phyloP scores from a whole-genome alignment of 1,284 basidiomycete genomes.

The Sporisorium scitamineum region DNA sequence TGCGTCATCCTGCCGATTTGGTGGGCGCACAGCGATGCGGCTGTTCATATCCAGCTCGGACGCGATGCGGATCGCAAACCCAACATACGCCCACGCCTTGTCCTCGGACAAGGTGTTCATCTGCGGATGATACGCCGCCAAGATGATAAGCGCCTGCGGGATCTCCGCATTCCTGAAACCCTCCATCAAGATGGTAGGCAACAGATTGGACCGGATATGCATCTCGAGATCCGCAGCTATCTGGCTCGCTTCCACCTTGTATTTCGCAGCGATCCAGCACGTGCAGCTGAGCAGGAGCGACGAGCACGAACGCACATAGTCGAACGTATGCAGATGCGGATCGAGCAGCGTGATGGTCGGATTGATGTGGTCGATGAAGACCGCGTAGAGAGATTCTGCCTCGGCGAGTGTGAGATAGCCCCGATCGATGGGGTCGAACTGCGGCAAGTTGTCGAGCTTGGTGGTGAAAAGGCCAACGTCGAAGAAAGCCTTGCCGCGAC shows the following conservation, averaged over 20 bases:
- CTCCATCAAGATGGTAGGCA: constrained; percentile 49
- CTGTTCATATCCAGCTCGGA: constrained; percentile 57
- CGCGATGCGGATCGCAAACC: constrained; percentile 51
- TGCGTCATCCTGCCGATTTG: constrained; percentile 28
- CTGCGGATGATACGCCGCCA: constrained; percentile 49
- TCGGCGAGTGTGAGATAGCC: constrained; percentile 39
- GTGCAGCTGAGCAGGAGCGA: constrained; percentile 46
- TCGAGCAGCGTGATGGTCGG: constrained; percentile 54
- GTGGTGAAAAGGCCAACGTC: constrained; percentile 45
- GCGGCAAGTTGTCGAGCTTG: constrained; percentile 42
- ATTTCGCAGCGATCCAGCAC: constrained; percentile 52
- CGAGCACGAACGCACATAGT: constrained; percentile 45
- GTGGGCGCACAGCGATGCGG: constrained; percentile 24
- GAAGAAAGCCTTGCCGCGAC: constrained; percentile 49
- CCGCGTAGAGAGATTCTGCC: constrained; percentile 37
- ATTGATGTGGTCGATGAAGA: constrained; percentile 53
- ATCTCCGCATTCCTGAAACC: constrained; percentile 51
- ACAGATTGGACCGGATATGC: constrained; percentile 34
- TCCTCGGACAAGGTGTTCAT: constrained; percentile 50
- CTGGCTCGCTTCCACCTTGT: constrained; percentile 34
- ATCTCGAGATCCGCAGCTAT: constrained; percentile 41
- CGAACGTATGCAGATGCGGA: constrained; percentile 52
- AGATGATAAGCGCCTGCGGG: constrained; percentile 44
- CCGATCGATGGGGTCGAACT: constrained; percentile 50
- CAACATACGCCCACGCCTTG: constrained; percentile 50